Percentiles rank a stretch among this genome's conserved stretches.
Evolutionary conservation across 2,329 filamentous ascomycete genomes (phyloP).

Genomic region (Neopestalotiopsis clavispora): DNA sequence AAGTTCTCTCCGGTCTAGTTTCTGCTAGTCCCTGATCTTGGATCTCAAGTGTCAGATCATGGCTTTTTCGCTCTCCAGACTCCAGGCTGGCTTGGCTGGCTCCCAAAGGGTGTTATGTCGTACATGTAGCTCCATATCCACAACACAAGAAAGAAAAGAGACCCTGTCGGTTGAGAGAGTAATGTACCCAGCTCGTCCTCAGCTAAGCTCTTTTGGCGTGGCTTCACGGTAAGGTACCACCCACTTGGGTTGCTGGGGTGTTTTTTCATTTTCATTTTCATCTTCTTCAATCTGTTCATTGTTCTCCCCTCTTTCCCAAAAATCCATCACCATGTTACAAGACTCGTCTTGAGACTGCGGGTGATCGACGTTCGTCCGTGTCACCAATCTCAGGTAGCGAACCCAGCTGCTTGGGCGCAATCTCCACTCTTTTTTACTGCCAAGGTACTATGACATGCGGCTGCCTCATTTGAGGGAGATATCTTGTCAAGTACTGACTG

Average conservation of each 20-base stretch:
- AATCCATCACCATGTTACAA: not conserved
- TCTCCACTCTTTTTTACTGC: not conserved
- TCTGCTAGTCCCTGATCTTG: not conserved
- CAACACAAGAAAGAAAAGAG: not conserved
- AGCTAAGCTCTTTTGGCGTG: too few species aligned
- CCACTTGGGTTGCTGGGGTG: too few species aligned
- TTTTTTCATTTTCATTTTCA: too few species aligned
- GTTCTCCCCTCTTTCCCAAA: too few species aligned
- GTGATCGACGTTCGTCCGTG: constrained; percentile 5
- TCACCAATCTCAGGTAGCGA: not conserved
- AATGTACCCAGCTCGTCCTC: too few species aligned
- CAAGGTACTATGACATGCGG: not conserved
- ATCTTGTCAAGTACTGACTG: too few species aligned
- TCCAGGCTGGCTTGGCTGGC: not conserved
- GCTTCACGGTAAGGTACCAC: too few species aligned
- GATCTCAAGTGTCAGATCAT: constrained; percentile 2
- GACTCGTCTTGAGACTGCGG: not conserved
- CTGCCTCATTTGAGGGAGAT: not conserved
- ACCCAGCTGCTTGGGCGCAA: not conserved
- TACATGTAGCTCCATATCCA: not conserved
- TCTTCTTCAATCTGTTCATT: too few species aligned
- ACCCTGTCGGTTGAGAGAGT: not conserved
- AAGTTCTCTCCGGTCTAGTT: not conserved
- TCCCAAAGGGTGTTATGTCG: not conserved
- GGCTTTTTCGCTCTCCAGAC: not conserved